Conservation (phyloP, 2,329 filamentous ascomycete genomes). For the Diplocarpon rosae region DNA sequence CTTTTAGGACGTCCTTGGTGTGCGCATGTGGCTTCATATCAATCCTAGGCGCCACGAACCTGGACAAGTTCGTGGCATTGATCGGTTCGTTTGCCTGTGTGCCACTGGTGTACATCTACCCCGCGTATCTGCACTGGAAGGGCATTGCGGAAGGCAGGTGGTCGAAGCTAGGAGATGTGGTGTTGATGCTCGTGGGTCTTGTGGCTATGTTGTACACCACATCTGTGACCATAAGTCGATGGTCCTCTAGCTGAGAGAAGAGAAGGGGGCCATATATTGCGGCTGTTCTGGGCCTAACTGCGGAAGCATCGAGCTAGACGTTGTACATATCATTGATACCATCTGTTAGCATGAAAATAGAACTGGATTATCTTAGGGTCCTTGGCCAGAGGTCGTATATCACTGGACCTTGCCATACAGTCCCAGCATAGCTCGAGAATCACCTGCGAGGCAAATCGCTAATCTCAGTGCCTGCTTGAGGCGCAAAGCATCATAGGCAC, state of each 20-base stretch:
- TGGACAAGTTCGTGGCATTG: constrained; percentile 92
- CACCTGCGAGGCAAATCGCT: too few species aligned
- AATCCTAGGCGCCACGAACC: constrained; percentile 78
- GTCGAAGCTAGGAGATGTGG: constrained; percentile 60
- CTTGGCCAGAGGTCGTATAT: too few species aligned
- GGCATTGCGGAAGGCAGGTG: constrained; percentile 58
- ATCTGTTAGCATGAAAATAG: too few species aligned
- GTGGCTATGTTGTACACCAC: constrained; percentile 88
- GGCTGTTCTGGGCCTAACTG: too few species aligned
- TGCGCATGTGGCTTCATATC: constrained; percentile 73
- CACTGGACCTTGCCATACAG: too few species aligned
- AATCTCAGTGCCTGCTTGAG: too few species aligned
- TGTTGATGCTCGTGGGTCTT: constrained; percentile 67
- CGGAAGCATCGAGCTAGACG: too few species aligned
- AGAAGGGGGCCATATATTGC: too few species aligned
- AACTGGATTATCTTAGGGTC: too few species aligned
- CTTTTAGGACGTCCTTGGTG: constrained; percentile 85
- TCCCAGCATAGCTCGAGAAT: too few species aligned
- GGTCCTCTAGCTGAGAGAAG: neutral
- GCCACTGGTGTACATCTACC: constrained; percentile 91
- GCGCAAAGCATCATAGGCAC: too few species aligned
- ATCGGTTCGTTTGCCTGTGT: constrained; percentile 96
- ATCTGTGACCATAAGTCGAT: constrained; percentile 54
- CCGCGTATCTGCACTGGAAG: constrained; percentile 78
- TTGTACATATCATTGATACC: too few species aligned